Percentiles rank a stretch among this genome's conserved stretches.
Conservation (phyloP, 495 filamentous ascomycete genomes). For the Tuber borchii region DNA sequence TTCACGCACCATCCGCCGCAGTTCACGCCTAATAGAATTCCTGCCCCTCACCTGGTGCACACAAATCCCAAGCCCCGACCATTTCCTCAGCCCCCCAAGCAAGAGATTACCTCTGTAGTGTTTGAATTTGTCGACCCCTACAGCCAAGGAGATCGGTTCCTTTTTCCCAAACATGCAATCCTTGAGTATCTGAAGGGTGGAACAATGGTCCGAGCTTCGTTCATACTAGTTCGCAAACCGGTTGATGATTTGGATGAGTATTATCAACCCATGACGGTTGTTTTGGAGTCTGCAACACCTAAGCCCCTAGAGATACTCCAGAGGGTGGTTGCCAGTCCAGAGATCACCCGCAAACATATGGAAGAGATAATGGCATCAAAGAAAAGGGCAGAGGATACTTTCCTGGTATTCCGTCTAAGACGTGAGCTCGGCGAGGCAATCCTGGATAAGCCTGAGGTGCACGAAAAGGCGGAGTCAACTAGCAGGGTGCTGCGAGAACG, state of each 20-base stretch:
- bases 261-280: constrained; percentile 81
- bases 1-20: constrained; percentile 23
- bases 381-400: constrained; percentile 39
- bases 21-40: constrained; percentile 12
- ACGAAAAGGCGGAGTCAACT: constrained; percentile 17
- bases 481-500: constrained; percentile 17
- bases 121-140: constrained; percentile 77
- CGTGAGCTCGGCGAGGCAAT: constrained; percentile 29
- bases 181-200: constrained; percentile 58
- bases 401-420: constrained; percentile 35
- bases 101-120: constrained; percentile 64
- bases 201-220: constrained; percentile 56
- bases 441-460: constrained; percentile 19
- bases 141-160: constrained; percentile 71
- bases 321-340: constrained; percentile 35
- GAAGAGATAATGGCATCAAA: constrained; percentile 38
- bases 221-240: constrained; percentile 56
- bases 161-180: constrained; percentile 81
- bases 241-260: constrained; percentile 59
- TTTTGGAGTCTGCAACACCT: constrained; percentile 29
- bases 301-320: constrained; percentile 36
- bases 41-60: constrained; percentile 46
- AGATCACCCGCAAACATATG: constrained; percentile 38
- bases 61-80: constrained; percentile 42
- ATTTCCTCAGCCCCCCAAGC: constrained; percentile 45